Conservation (phyloP, 495 filamentous ascomycete species). For the Margaritispora aquatica region DNA sequence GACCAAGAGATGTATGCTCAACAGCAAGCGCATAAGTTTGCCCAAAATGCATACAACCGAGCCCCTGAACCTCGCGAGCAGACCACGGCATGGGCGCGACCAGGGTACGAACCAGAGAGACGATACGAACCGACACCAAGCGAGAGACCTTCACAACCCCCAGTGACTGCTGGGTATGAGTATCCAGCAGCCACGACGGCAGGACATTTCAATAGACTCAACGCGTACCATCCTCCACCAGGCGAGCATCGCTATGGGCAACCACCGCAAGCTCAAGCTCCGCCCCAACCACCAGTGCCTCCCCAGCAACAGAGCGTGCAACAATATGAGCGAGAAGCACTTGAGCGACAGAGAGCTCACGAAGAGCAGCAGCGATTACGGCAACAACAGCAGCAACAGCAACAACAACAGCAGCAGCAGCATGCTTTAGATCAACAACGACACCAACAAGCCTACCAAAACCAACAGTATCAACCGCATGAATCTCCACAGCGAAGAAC, state of each 20-base stretch:
- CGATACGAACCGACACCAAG: conserved; percentile 20
- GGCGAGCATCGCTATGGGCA: conserved; percentile 15
- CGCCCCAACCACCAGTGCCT: conserved; percentile 36
- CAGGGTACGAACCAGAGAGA: conserved; percentile 13
- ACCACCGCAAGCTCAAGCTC: conserved; percentile 25
- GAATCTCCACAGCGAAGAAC: conserved; percentile 45
- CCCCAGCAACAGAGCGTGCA: conserved; percentile 31
- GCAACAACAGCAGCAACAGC: conserved; percentile 24
- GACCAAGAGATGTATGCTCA: conserved; percentile 17
- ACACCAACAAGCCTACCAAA: conserved; percentile 13
- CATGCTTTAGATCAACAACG: conserved; percentile 20
- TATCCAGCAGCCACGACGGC: conserved; percentile 36
- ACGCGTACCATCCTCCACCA: conserved; percentile 16
- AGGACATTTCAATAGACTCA: conserved; percentile 19
- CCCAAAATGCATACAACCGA: conserved; percentile 15
- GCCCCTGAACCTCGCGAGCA: conserved; percentile 20
- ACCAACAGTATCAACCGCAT: conserved; percentile 32
- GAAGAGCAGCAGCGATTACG: conserved; percentile 28
- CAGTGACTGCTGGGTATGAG: conserved; percentile 26
- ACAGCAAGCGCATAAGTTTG: conserved; percentile 19
- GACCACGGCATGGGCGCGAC: conserved; percentile 18
- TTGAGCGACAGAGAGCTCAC: conserved; percentile 26
- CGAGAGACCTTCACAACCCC: conserved; percentile 29
- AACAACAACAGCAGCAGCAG: conserved; percentile 22
- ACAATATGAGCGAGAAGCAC: conserved; percentile 29